Percentiles rank a stretch among this genome's conserved stretches.
These are phyloP conservation scores for Diplocarpon mali DNA, from an alignment of 2,329 filamentous ascomycete species.

Conservation along the genomic window DNA sequence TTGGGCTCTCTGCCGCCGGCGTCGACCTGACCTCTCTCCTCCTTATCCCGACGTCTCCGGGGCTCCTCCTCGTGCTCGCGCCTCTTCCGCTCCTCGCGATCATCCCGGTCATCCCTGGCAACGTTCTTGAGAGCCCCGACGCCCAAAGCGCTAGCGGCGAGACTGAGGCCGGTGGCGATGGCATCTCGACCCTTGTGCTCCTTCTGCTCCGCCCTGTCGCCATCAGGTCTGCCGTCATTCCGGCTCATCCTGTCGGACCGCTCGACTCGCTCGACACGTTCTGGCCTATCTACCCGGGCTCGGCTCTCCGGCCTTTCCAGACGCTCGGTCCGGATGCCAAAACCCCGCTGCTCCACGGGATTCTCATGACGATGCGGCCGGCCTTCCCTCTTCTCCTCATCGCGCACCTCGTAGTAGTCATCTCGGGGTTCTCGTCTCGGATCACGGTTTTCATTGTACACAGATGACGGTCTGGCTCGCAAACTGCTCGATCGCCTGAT, in stretches of 20 bases:
- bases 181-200: conserved; percentile 24
- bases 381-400: conserved; percentile 20
- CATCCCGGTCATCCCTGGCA: conserved; percentile 19
- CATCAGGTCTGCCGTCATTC: conserved; percentile 4
- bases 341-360: conserved; percentile 21
- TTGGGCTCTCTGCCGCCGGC: conserved; percentile 17
- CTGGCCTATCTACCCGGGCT: conserved; percentile 13
- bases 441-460: conserved; percentile 23
- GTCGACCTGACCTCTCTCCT: conserved; percentile 19
- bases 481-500: conserved; percentile 29
- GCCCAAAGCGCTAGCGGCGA: conserved; percentile 26
- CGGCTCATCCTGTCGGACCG: conserved; percentile 10
- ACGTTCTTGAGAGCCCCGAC: conserved; percentile 24
- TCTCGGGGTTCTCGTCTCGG: conserved; percentile 18
- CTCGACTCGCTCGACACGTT: conserved; percentile 7
- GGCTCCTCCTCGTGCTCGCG: conserved; percentile 24
- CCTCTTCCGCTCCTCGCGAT: conserved; percentile 17
- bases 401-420: conserved; percentile 25
- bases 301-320: conserved; percentile 8
- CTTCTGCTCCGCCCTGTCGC: conserved; percentile 10
- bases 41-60: conserved; percentile 18
- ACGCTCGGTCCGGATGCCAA: conserved; percentile 16
- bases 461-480: conserved; percentile 16
- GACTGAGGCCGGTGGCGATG: conserved; percentile 23
- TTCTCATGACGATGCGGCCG: conserved; percentile 21